Evolutionary conservation across 2,329 filamentous ascomycete genomes (phyloP), one percentile per base, ranked within the genome.

Genomic region (Alternaria triticina): DNA sequence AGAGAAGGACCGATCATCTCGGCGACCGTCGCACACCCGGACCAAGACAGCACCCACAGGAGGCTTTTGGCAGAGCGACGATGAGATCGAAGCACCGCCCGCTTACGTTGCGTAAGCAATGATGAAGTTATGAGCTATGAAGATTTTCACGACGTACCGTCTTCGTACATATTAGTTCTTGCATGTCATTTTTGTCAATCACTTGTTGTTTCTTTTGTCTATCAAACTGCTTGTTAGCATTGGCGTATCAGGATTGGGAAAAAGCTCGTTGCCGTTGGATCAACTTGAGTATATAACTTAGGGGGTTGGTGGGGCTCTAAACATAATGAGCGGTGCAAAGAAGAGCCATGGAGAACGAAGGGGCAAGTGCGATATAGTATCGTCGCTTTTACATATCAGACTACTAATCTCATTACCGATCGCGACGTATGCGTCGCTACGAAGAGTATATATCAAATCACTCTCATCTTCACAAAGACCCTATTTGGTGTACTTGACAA

Each of bases 1-100:
- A 70, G 92, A 97, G 81, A 96, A 97, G 81, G 81, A 78, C n/a
- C 33, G 36, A 44, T 55, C 60, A 11, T 62, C 60, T n/a, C 62
- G 59, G 4, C 58, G 64, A 27, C 60, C 66, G n/a, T 52, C 45
- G 22, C 61, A 58, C 9, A 40, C 61, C 11, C 56, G 50, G 20
- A 64, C 51, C 8, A 65, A 65, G 54, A 61, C 62, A 28, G 58
- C 65, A 8, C 57, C 62, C 20, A 55, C 54, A 10, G 64, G 65
- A 6, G 65, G 71, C 20, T 67, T 76, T 47, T 75, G 74, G 68
- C 67, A 67, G 44, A 64, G 60, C 8, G 75, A 73, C 12, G 74
- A 73, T 15, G 72, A 73, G 46, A 64, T 73, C 25, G 75, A 77
- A 25, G 74, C 76, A 17, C 76, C 76, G 46, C 76, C 76, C 36